phyloP scores from a whole-genome alignment of 306 rosid genomes.

The Purshia tridentata region DNA sequence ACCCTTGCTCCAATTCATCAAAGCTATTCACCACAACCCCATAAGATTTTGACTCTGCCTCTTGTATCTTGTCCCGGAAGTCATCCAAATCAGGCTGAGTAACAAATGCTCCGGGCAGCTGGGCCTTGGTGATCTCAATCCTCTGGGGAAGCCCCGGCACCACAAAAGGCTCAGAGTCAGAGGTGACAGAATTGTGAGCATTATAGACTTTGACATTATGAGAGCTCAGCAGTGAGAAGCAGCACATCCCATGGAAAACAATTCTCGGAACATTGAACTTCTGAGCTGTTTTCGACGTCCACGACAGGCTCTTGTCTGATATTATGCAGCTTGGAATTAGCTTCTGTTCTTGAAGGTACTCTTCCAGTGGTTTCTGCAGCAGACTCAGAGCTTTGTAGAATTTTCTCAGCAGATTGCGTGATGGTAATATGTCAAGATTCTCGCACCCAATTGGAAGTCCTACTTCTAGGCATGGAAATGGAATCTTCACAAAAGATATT shows the following conservation, averaged over 20 bases:
- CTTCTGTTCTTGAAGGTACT: conserved; percentile 32
- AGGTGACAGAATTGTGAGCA: conserved; percentile 39
- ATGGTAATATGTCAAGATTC: conserved; percentile 68
- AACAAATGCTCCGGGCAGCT: conserved; percentile 63
- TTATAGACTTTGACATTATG: conserved; percentile 43
- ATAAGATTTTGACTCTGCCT: conserved; percentile 52
- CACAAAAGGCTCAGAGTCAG: conserved; percentile 47
- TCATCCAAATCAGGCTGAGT: conserved; percentile 58
- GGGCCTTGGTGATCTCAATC: conserved; percentile 54
- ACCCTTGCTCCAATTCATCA: conserved; percentile 55
- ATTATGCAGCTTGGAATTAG: conserved; percentile 60
- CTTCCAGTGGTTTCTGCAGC: conserved; percentile 66
- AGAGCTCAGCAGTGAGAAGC: conserved; percentile 61
- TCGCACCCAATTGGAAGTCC: conserved; percentile 71
- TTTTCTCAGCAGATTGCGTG: conserved; percentile 44
- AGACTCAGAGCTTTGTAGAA: conserved; percentile 60
- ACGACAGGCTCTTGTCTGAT: conserved; percentile 61
- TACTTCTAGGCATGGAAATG: conserved; percentile 60
- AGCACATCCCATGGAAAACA: conserved; percentile 72
- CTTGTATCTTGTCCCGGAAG: conserved; percentile 52
- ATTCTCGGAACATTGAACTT: conserved; percentile 58
- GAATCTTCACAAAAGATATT: conserved; percentile 48
- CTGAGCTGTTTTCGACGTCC: conserved; percentile 55
- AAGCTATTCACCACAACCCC: conserved; percentile 76
- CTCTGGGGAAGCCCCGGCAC: conserved; percentile 52